Percentiles rank a stretch among this genome's conserved stretches.
Conservation (phyloP, 176 grass and related monocot species). For the Phoenix roebelenii region DNA sequence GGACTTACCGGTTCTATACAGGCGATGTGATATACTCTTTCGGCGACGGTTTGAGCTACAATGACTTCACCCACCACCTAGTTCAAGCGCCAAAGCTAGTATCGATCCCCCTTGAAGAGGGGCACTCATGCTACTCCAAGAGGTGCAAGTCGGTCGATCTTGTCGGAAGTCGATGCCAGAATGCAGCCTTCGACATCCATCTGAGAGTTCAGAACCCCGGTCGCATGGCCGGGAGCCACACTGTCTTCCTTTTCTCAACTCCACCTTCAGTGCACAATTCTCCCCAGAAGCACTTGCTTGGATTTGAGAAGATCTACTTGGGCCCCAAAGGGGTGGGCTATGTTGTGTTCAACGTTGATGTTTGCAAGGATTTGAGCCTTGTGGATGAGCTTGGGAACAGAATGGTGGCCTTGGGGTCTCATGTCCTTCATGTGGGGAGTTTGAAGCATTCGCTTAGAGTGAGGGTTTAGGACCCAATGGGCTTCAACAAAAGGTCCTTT, state of each 20-base stretch:
- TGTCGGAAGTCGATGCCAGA: constrained; percentile 40
- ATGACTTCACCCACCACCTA: constrained; percentile 39
- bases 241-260: constrained; percentile 75
- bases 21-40: constrained; percentile 66
- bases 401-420: constrained; percentile 64
- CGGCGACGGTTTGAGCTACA: constrained; percentile 94
- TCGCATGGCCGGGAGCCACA: constrained; percentile 37
- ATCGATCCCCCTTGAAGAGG: constrained; percentile 46
- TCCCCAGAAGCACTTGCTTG: constrained; percentile 71
- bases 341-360: constrained; percentile 71
- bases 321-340: constrained; percentile 28
- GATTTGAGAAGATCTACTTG: constrained; percentile 65
- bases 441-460: constrained; percentile 62
- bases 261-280: constrained; percentile 70
- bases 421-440: constrained; percentile 69
- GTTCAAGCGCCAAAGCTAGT: constrained; percentile 45
- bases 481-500: no score
- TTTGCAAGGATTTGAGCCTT: constrained; percentile 84
- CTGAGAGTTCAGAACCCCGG: constrained; percentile 52
- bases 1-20: constrained; percentile 93
- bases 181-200: constrained; percentile 40
- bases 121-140: constrained; percentile 44
- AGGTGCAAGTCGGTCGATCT: constrained; percentile 54
- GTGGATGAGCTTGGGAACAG: constrained; percentile 69
- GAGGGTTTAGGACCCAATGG: constrained; percentile 22